Percentiles rank a stretch among this genome's conserved stretches.
Evolutionary conservation across 768 basidiomycete genomes (phyloP).

Genomic region (Podaxis mareebaensis): DNA sequence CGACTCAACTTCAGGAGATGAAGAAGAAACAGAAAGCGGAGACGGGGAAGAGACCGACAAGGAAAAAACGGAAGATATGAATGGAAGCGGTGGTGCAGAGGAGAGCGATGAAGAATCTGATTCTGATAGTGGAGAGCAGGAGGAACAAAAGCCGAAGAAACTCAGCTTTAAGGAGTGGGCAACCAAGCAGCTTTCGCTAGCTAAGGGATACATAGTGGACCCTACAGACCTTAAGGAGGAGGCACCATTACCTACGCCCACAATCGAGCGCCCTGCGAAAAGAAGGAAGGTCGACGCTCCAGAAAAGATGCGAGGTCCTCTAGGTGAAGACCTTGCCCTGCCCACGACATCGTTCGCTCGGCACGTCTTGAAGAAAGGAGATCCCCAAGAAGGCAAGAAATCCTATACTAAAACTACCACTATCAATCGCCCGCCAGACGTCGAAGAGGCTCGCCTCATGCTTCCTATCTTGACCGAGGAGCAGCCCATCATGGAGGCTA

Average conservation of each 20-base stretch:
- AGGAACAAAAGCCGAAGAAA: constrained; percentile 34
- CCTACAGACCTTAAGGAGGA: constrained; percentile 22
- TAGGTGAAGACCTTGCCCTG: constrained; percentile 70
- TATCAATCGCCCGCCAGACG: constrained; percentile 65
- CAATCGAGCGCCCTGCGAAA: constrained; percentile 37
- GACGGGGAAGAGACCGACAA: constrained; percentile 16
- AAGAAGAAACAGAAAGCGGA: constrained; percentile 23
- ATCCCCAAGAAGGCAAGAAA: constrained; percentile 17
- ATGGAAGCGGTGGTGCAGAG: constrained; percentile 24
- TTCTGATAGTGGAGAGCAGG: constrained; percentile 23
- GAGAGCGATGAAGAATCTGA: constrained; percentile 21
- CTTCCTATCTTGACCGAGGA: constrained; percentile 93
- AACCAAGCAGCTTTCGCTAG: constrained; percentile 63
- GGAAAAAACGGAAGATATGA: constrained; percentile 19
- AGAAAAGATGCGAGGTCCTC: constrained; percentile 68
- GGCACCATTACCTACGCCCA: constrained; percentile 7
- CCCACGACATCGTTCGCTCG: constrained; percentile 69
- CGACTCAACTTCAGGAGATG: constrained; percentile 16
- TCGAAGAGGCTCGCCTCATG: constrained; percentile 74
- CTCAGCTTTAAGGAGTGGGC: constrained; percentile 91
- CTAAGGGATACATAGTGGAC: constrained; percentile 37
- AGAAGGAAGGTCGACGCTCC: constrained; percentile 45
- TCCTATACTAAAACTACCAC: constrained; percentile 44
- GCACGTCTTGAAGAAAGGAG: constrained; percentile 33
- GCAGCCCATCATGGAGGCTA: constrained; percentile 90